Percentiles rank a stretch among this genome's conserved stretches.
Evolutionary conservation across 306 rosid genomes (phyloP).

Genomic region (Rubus parviflorus): DNA sequence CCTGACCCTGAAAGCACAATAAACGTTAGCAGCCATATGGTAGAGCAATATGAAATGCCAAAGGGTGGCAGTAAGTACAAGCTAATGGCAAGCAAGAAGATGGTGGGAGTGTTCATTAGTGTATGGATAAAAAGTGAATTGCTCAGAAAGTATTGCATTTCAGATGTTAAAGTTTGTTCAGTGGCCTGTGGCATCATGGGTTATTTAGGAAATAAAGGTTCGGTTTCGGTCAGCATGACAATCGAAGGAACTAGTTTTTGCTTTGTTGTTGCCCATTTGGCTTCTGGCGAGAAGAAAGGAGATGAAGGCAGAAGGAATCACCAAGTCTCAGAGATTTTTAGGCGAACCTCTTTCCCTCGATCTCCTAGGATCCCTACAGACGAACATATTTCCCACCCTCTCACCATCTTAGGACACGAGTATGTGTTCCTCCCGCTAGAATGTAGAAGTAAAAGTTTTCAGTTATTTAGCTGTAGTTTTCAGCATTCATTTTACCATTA

Average conservation of each 20-base stretch:
- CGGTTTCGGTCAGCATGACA: slow-evolving; percentile 78
- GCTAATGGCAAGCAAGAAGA: slow-evolving; percentile 79
- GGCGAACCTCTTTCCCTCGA: slow-evolving; percentile 61
- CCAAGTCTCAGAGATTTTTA: slow-evolving; percentile 77
- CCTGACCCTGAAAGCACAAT: slow-evolving; percentile 23
- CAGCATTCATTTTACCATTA: background rate
- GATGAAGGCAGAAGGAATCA: slow-evolving; percentile 75
- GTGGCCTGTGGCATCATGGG: slow-evolving; percentile 99
- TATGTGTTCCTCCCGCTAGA: slow-evolving; percentile 42
- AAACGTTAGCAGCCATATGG: slow-evolving; percentile 14
- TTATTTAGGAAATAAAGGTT: slow-evolving; percentile 90
- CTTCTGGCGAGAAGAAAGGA: slow-evolving; percentile 89
- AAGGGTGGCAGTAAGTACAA: slow-evolving; percentile 42
- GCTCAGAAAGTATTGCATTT: slow-evolving; percentile 49
- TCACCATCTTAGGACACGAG: slow-evolving; percentile 88
- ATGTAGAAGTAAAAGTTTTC: slow-evolving; percentile 2
- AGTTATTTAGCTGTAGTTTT: background rate
- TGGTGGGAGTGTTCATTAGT: slow-evolving; percentile 89
- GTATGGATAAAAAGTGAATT: slow-evolving; percentile 77
- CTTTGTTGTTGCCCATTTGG: slow-evolving; percentile 80
- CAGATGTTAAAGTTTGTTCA: slow-evolving; percentile 74
- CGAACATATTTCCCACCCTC: slow-evolving; percentile 48
- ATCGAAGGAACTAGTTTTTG: slow-evolving; percentile 96
- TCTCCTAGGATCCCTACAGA: slow-evolving; percentile 29
- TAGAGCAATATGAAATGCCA: slow-evolving; percentile 16